These are phyloP conservation scores for Lodderomyces metapsilosis DNA, from an alignment of 1,139 yeast species.

Conservation along the genomic window DNA sequence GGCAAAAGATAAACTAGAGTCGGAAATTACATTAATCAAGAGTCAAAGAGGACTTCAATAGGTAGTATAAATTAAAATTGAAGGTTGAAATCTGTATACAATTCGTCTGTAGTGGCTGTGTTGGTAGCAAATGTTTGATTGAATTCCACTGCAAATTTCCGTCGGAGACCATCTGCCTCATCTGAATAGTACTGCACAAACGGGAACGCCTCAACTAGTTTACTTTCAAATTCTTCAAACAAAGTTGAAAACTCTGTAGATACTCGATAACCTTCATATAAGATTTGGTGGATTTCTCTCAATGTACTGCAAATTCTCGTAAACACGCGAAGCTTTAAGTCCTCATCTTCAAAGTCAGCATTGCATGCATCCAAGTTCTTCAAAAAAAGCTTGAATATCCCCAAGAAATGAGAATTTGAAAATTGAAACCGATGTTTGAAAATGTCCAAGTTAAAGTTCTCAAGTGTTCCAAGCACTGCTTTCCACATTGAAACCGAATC, in stretches of 20 bases:
- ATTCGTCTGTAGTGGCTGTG: neutral
- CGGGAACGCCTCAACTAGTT: neutral
- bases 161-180: neutral
- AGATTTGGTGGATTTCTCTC: neutral
- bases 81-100: neutral
- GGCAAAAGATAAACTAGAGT: slow-evolving; percentile 82
- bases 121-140: neutral
- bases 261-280: neutral
- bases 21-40: slow-evolving; percentile 67
- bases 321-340: neutral
- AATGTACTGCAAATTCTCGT: neutral
- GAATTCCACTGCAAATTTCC: neutral
- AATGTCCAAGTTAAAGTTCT: neutral
- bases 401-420: neutral
- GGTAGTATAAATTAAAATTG: slow-evolving; percentile 2
- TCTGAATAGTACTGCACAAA: no score
- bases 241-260: neutral
- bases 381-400: neutral
- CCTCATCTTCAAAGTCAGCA: neutral
- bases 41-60: slow-evolving; percentile 42
- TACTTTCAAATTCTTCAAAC: neutral
- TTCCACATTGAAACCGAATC: neutral
- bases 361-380: neutral
- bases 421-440: neutral
- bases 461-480: neutral